Evolutionary conservation across 164 flowering plant genomes (phyloP), one percentile per base, ranked within the genome.

Genomic region (Aristolochia californica): DNA sequence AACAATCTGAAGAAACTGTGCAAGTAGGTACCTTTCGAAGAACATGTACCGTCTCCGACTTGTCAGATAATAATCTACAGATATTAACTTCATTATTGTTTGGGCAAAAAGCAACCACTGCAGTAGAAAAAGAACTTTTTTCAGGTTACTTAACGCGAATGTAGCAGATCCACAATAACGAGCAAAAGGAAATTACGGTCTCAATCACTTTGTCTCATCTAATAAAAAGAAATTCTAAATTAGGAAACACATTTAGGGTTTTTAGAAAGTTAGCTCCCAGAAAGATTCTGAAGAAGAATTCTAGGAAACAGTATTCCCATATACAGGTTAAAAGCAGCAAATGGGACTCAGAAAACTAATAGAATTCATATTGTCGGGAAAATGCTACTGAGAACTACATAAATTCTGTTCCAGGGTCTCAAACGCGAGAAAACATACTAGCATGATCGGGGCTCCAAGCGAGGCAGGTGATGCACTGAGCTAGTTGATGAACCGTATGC

Each of bases 91-190:
- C 98, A 68, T 74, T 79, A 57, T 72, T 91, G 70, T 87, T 88
- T 5, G 98, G 98, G 69, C 91, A 91, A 55, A 91, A 65, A 26
- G 98, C 96, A 66, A 91, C 73, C 96, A 88, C 98, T 91, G 53
- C 66, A 72, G 65, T 52, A 57, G 22, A 55, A 58, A 48, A n/a
- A 4, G 12, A 56, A 12, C 43, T 23, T 13, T n/a, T 22, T 27
- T 18, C n/a, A 34, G 40, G 4, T 34, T 34, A 53, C n/a, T 2
- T 24, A 28, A 26, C 4, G n/a, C 17, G 18, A 28, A 26, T 11
- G 43, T 14, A 28, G 44, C n/a, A 27, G 12, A 18, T 2, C 13
- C 13, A 5, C 7, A 50, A 21, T n/a, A 16, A 18, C 1, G 1
- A 18, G 51, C 22, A 48, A 8, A 48, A 48, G 22, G 22, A 48